Conservation (phyloP, 176 grass and related monocot genomes). For the Zea luxurians region DNA sequence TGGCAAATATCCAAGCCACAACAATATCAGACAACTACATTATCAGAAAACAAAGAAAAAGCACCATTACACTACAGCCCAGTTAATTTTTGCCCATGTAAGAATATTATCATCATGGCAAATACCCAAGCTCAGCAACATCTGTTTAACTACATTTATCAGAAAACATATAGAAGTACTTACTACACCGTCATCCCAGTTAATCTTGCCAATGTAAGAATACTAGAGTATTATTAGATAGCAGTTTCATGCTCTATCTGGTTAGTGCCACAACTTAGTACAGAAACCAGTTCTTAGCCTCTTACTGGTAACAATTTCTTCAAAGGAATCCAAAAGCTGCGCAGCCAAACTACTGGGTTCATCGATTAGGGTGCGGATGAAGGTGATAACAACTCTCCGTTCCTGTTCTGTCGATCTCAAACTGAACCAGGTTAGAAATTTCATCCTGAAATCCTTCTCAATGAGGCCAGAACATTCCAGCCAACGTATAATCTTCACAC, state of each 20-base stretch:
- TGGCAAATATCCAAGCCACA: neutral
- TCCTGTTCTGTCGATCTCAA: conserved; percentile 76
- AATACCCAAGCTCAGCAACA: conserved; percentile 3
- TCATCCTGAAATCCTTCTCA: conserved; percentile 69
- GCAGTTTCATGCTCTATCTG: conserved; percentile 2
- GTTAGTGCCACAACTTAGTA: conserved; percentile 81
- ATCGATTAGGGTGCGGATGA: conserved; percentile 65
- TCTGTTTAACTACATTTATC: conserved; percentile 30
- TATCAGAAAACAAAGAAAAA: neutral
- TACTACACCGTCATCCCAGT: conserved; percentile 24
- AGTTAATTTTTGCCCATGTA: neutral
- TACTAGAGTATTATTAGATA: conserved; percentile 37
- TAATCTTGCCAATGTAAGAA: conserved; percentile 25
- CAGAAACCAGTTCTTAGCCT: conserved; percentile 63
- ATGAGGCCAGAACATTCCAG: conserved; percentile 74
- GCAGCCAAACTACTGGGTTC: conserved; percentile 79
- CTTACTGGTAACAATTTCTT: conserved; percentile 69
- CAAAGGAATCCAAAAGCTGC: conserved; percentile 79
- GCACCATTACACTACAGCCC: neutral
- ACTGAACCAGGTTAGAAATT: conserved; percentile 89
- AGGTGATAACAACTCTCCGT: conserved; percentile 76
- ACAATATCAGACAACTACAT: neutral
- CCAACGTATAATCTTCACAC: conserved; percentile 70
- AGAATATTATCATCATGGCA: conserved; percentile 21
- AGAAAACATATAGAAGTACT: conserved; percentile 1